Percentiles rank a stretch among this genome's conserved stretches.
Evolutionary conservation across 331 rosid genomes (phyloP).

Genomic region (Cucumis variabilis): DNA sequence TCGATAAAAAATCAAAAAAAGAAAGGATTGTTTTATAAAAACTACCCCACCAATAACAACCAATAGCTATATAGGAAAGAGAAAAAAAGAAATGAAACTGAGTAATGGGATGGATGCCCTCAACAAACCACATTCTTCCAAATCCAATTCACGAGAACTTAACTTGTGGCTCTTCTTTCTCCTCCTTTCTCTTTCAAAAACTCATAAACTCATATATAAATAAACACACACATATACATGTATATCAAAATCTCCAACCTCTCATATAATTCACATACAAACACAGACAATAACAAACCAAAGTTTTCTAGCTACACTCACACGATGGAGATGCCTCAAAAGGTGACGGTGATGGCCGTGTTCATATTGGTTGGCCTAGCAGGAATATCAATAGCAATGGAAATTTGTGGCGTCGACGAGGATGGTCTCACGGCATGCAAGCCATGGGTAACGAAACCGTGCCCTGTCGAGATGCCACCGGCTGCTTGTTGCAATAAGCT

Average conservation of each 20-base stretch:
- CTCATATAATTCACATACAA: neutral
- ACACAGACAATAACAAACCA: too few relatives aligned
- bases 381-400: neutral
- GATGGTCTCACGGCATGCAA: constrained; percentile 61
- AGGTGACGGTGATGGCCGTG: constrained; percentile 27
- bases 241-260: neutral
- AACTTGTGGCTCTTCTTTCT: constrained; percentile 19
- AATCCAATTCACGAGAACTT: neutral
- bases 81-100: neutral
- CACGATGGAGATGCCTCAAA: constrained; percentile 10
- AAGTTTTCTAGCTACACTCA: too few relatives aligned
- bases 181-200: neutral
- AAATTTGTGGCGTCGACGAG: constrained; percentile 52
- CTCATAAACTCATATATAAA: neutral
- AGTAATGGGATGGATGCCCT: neutral
- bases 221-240: neutral
- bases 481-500: constrained; percentile 61
- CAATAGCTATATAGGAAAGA: too few relatives aligned
- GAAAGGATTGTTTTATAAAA: too few relatives aligned
- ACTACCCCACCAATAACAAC: too few relatives aligned
- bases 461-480: constrained; percentile 53
- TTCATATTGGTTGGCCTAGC: neutral
- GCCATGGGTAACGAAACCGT: constrained; percentile 69
- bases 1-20: too few relatives aligned
- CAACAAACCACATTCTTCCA: constrained; percentile 11